Conservation (phyloP, 177 flowering plant species). For the Vitis hybrid region DNA sequence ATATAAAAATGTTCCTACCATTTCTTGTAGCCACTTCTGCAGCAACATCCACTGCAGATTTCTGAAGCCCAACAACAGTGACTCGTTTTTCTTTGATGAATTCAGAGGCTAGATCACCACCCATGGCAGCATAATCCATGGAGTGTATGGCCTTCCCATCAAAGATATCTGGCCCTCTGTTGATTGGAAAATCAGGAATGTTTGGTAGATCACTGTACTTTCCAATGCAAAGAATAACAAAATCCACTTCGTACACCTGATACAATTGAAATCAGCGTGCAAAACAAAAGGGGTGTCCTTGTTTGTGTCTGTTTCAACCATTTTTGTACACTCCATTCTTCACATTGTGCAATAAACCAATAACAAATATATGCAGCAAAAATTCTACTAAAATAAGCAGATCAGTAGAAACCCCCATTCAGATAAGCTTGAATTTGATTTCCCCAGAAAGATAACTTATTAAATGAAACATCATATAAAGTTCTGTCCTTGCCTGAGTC, state of each 20-base stretch:
- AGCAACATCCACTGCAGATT: constrained; percentile 43
- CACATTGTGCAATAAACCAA: too few relatives aligned
- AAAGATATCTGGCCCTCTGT: constrained; percentile 31
- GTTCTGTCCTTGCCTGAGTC: constrained; percentile 12
- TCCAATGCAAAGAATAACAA: constrained; percentile 42
- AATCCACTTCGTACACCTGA: constrained; percentile 36
- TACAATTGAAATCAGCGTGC: neutral
- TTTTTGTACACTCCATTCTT: too few relatives aligned
- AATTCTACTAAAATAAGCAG: neutral
- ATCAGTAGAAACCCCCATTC: too few relatives aligned
- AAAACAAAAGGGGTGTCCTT: too few relatives aligned
- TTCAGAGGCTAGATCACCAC: constrained; percentile 18
- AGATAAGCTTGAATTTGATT: too few relatives aligned
- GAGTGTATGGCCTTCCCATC: constrained; percentile 36
- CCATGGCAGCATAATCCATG: constrained; percentile 48
- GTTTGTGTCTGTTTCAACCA: too few relatives aligned
- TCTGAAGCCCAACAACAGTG: constrained; percentile 40
- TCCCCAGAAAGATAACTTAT: too few relatives aligned
- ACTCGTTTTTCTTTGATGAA: constrained; percentile 27
- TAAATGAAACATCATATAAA: too few relatives aligned
- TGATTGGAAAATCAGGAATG: constrained; percentile 27
- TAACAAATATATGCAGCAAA: neutral
- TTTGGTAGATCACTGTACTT: constrained; percentile 35
- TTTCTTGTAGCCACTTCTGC: constrained; percentile 28
- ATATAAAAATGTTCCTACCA: constrained; percentile 16